Evolutionary conservation across 2,329 filamentous ascomycete genomes (phyloP).

Genomic region (Cladosporium sp.): DNA sequence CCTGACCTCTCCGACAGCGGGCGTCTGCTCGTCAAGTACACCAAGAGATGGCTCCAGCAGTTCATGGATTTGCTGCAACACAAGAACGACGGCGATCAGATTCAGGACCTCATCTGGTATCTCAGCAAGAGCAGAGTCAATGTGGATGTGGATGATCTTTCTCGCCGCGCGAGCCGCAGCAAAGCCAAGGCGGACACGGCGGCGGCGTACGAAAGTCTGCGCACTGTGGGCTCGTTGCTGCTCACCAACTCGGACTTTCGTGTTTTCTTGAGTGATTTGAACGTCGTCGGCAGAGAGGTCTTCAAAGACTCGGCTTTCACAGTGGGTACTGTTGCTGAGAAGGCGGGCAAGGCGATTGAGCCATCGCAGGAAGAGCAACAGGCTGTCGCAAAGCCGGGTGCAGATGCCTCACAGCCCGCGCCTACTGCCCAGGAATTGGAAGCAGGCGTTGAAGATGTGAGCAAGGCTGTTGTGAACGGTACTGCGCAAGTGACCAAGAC

Average conservation of each 20-base stretch:
- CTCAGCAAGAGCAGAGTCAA: conserved; percentile 68
- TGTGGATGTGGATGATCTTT: conserved; percentile 62
- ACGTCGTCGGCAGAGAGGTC: conserved; percentile 74
- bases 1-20: conserved; percentile 74
- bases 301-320: conserved; percentile 83
- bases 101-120: conserved; percentile 91
- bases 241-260: conserved; percentile 89
- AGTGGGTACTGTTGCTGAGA: conserved; percentile 68
- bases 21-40: conserved; percentile 65
- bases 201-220: conserved; percentile 75
- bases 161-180: conserved; percentile 55
- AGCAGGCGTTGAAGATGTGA: conserved; percentile 40
- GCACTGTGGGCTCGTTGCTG: conserved; percentile 78
- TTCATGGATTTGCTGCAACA: conserved; percentile 74
- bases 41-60: conserved; percentile 69
- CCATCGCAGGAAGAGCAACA: conserved; percentile 62
- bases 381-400: conserved; percentile 48
- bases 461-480: conserved; percentile 43
- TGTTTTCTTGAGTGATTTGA: conserved; percentile 75
- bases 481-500: conserved; percentile 48
- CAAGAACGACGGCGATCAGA: conserved; percentile 80
- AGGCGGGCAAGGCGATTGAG: conserved; percentile 69
- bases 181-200: conserved; percentile 67
- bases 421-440: conserved; percentile 61
- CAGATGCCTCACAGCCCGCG: conserved; percentile 45